These are phyloP conservation scores for Lasiosphaeria hispida DNA, from an alignment of 495 filamentous ascomycete species.

Conservation along the genomic window DNA sequence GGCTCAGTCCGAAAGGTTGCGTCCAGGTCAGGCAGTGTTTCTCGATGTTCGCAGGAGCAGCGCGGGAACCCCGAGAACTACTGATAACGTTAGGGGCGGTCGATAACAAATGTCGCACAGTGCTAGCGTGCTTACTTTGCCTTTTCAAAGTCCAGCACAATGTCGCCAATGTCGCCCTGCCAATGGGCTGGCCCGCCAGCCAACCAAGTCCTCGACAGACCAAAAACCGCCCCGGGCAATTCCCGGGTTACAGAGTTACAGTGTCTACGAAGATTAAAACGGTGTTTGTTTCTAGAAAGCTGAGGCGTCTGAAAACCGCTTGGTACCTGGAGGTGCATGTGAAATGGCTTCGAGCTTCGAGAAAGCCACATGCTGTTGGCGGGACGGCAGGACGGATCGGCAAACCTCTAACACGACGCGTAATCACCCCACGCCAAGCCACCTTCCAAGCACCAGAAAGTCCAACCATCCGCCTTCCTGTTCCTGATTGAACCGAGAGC, in stretches of 20 bases:
- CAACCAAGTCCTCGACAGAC: no score
- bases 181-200: neutral
- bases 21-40: constrained; percentile 18
- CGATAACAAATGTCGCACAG: no score
- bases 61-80: neutral
- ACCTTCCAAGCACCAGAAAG: neutral
- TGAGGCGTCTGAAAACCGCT: neutral
- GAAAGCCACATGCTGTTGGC: neutral
- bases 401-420: constrained; percentile 6
- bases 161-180: no score
- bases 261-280: constrained; percentile 3
- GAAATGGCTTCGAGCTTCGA: neutral
- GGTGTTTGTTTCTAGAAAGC: neutral
- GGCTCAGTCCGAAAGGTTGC: constrained; percentile 27
- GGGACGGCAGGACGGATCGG: constrained; percentile 1
- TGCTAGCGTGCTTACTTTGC: no score
- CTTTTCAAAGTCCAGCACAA: no score
- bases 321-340: neutral
- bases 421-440: neutral
- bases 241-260: neutral
- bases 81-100: neutral
- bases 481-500: neutral
- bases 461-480: neutral
- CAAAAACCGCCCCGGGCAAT: neutral
- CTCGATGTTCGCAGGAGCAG: constrained; percentile 3